Evolutionary conservation across 2,329 filamentous ascomycete species (phyloP).

Genomic region (Reticulascus tulasneorum): DNA sequence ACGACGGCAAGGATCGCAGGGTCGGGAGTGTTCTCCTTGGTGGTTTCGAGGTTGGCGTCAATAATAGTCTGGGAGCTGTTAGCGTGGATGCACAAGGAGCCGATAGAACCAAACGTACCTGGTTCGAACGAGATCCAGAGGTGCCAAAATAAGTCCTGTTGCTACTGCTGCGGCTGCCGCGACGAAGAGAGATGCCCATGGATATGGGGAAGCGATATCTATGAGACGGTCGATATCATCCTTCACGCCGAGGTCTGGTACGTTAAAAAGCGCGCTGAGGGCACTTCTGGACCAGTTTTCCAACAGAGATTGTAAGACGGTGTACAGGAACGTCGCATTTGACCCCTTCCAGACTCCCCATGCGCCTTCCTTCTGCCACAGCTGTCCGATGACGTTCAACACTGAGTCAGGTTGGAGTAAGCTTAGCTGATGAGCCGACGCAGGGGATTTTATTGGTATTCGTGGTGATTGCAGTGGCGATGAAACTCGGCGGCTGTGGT

Average conservation of each 20-base stretch:
- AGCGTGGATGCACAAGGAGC: slow-evolving; percentile 14
- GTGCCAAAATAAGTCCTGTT: slow-evolving; percentile 77
- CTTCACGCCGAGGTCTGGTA: slow-evolving; percentile 76
- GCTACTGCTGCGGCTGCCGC: slow-evolving; percentile 60
- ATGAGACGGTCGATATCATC: slow-evolving; percentile 74
- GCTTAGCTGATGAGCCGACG: slow-evolving; percentile 58
- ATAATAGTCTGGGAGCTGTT: slow-evolving; percentile 60
- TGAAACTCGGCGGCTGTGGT: slow-evolving; percentile 22
- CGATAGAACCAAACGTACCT: slow-evolving; percentile 38
- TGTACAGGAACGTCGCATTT: slow-evolving; percentile 90
- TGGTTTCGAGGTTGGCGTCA: slow-evolving; percentile 72
- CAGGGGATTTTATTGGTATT: slow-evolving; percentile 27
- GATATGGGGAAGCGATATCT: slow-evolving; percentile 72
- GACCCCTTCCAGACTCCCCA: slow-evolving; percentile 95
- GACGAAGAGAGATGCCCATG: slow-evolving; percentile 75
- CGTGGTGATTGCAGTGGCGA: slow-evolving; percentile 28
- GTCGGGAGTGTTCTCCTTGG: slow-evolving; percentile 76
- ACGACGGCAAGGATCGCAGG: slow-evolving; percentile 74
- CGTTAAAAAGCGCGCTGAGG: slow-evolving; percentile 83
- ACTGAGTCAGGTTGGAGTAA: slow-evolving; percentile 76
- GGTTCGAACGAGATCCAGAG: slow-evolving; percentile 86
- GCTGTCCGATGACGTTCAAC: slow-evolving; percentile 77
- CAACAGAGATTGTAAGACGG: slow-evolving; percentile 76
- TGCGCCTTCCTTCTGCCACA: slow-evolving; percentile 85
- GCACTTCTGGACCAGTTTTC: slow-evolving; percentile 91